Evolutionary conservation across 2,329 filamentous ascomycete genomes (phyloP), one percentile per base, ranked within the genome.

Genomic region (Cytospora leucostoma): DNA sequence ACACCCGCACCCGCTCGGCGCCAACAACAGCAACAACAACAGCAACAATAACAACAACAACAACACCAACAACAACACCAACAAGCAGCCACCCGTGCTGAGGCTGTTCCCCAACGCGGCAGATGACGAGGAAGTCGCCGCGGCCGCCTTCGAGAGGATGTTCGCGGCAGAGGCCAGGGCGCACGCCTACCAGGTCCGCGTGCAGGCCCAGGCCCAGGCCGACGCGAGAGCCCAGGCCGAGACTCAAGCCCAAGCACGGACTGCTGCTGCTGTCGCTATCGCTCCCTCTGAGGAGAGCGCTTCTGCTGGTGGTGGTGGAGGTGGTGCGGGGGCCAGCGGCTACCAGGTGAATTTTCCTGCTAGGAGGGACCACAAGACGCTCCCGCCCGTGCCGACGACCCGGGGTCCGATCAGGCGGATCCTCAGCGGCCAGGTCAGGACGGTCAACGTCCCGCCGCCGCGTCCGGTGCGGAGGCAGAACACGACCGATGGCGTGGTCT

Each of bases 381-480:
- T 59, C 15, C 56, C 61, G 4, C 40, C 57, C 0, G 64, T 62
- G 10, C 53, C 56, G 11, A 38, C 61, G 34, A 27, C 27, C 27
- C 27, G 27, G 27, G 27, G 27, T 27, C 56, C 57, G 19, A 53
- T 65, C 53, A 57, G 64, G 21, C 64, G 64, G 4, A 60, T 65
- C 53, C 60, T 47, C 49, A 55, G 38, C 10, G 64, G 64, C 8
- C 64, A 65, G 61, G 64, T 65, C 61, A 65, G 63, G 61, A 65
- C 64, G 7, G 61, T 65, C 38, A 65, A 40, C 2, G 58, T 65
- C 5, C 38, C 61, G 1, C 54, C 64, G 40, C 64, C 64, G 5
- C 61, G 56, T 1, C 49, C 61, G n/a, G 53, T 47, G 2, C 44
- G 38, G 53, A 56, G 64, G 34, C 56, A 59, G 47, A 57, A 65